Evolutionary conservation across 768 basidiomycete genomes (phyloP).

Genomic region (Trichaptum fuscoviolaceum): DNA sequence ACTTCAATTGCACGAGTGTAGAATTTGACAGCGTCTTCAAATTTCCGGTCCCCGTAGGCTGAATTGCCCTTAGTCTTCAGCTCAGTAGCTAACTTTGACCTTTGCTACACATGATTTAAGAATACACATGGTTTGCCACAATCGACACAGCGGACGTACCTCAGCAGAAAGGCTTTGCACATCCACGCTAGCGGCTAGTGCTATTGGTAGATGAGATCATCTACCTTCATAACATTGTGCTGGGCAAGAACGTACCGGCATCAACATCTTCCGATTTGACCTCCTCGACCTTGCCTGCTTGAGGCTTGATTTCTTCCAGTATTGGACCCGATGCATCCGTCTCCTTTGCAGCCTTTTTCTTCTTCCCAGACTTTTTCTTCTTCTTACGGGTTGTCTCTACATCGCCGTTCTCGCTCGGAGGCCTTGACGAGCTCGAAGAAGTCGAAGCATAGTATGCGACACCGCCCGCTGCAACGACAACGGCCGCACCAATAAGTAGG

Average conservation of each 20-base stretch:
- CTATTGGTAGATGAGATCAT: not conserved
- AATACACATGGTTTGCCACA: not conserved
- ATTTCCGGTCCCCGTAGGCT: conserved; percentile 61
- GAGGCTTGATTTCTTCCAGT: conserved; percentile 54
- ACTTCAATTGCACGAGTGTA: conserved; percentile 75
- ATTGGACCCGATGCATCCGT: conserved; percentile 47
- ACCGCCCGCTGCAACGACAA: conserved; percentile 65
- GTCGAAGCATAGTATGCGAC: conserved; percentile 72
- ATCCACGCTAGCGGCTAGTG: not conserved
- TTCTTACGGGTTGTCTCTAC: conserved; percentile 40
- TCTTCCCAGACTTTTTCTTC: conserved; percentile 51
- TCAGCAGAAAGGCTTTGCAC: conserved; percentile 9
- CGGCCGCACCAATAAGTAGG: conserved; percentile 67
- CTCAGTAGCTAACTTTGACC: conserved; percentile 50
- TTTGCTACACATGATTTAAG: conserved; percentile 42
- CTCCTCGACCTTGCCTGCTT: not conserved
- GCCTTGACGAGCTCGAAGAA: conserved; percentile 30
- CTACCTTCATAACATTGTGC: not conserved
- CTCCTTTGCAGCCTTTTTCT: conserved; percentile 45
- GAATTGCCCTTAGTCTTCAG: conserved; percentile 71
- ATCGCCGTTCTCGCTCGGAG: conserved; percentile 25
- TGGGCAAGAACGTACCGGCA: not conserved
- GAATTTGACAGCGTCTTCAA: conserved; percentile 50
- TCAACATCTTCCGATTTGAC: not conserved
- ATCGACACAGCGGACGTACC: not conserved